Evolutionary conservation across 495 filamentous ascomycete species (phyloP), one percentile per base, ranked within the genome.

Genomic region (Aspergillus bridgeri): DNA sequence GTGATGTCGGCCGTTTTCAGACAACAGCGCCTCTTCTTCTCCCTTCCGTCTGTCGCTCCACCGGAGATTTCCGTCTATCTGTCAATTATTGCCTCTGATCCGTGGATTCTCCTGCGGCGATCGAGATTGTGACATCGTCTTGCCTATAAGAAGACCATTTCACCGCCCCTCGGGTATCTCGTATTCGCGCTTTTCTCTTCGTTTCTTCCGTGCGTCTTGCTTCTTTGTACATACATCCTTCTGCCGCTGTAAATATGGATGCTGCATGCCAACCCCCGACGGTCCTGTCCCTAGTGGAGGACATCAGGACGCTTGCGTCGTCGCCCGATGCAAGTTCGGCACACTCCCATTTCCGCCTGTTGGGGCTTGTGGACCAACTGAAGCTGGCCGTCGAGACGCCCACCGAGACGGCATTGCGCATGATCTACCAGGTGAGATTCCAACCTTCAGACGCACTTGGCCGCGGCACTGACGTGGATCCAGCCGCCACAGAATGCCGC

Each of bases 401-500:
- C 3, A 65, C 65, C 9, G 73, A 76, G 53, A 74, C 73, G 1
- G 56, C 69, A 7, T 57, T 69, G 23, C 70, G 73, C 6, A 27
- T 76, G 6, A 72, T 76, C 20, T 76, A 76, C 53, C 73, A 76
- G 70, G 73, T 76, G 60, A 8, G 23, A 15, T 4, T 9, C 13
- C 6, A 5, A 45, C 8, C n/a, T 9, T 18, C 25, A 3, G 22
- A 22, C 42, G 15, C 43, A 24, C 1, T 38, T n/a, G 2, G 33
- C 1, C 38, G 45, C 25, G 38, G 24, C 27, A 18, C 50, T 59
- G 48, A 59, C 25, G 24, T 8, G 18, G 38, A n/a, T 29, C n/a
- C 42, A 76, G 74, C 72, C 74, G 18, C 72, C 74, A 3, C 72
- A 75, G 42, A 76, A 76, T 63, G 72, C 72, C 6, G 70, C 74